Evolutionary conservation across 2,329 filamentous ascomycete genomes (phyloP), one percentile per base, ranked within the genome.

Genomic region (Colletotrichum higginsianum): DNA sequence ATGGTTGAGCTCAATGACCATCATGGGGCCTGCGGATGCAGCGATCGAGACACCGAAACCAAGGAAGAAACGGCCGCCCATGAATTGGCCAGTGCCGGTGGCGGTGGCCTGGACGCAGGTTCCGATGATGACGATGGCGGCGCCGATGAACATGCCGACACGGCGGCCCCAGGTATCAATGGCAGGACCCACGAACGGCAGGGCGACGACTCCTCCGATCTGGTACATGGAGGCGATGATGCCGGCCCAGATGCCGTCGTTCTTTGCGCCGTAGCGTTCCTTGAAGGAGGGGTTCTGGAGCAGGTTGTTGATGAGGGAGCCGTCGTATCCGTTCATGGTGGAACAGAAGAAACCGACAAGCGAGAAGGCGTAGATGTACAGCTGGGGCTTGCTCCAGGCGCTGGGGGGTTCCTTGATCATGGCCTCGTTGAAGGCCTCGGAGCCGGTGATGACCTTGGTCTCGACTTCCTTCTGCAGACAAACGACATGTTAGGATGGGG

Each of bases 41-140:
- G 83, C 82, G 72, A 87, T 83, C 52, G 83, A 82, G 35, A 86
- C 84, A 63, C 86, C 86, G 72, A 91, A 91, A 64, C 90, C 90
- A 3, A 91, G 85, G 23, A 91, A 79, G 79, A 91, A 91, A 38
- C 89, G 85, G n/a, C 89, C 89, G 53, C 85, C 86, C 78, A 87
- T 84, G 75, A 87, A 87, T 67, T 86, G 83, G 12, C 79, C 79
- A 70, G 75, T 78, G 66, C 58, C 76, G 64, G 77, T 76, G 67
- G 82, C 80, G 1, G 83, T 81, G n/a, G 80, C 83, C 71, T 87
- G 85, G 61, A 87, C 82, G 66, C 84, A 79, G 38, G 85, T 82
- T 18, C 86, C 85, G 56, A 85, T 63, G 50, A 85, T 80, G 63
- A 87, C 82, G 63, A 82, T 78, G 2, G 78, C n/a, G 71, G 81